Percentiles rank a stretch among this genome's conserved stretches.
Conservation (phyloP, 257 asterid genomes). For the Plantago major region DNA sequence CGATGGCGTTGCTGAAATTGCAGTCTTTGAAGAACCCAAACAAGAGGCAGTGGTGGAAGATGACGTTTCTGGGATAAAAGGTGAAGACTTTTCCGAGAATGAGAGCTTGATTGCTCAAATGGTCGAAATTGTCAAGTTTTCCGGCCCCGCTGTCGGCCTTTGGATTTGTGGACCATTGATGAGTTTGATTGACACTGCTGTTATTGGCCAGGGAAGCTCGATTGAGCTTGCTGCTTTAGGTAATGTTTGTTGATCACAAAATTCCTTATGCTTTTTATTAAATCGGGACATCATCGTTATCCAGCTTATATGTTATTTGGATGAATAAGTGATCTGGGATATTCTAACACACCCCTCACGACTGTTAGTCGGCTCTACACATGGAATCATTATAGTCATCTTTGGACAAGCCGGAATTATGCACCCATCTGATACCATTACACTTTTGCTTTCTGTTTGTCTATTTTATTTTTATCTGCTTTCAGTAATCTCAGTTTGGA, state of each 20-base stretch:
- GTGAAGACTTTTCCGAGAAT: conserved; percentile 42
- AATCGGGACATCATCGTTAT: no score
- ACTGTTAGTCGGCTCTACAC: no score
- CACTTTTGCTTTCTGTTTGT: no score
- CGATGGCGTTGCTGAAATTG: conserved; percentile 20
- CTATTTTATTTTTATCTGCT: no score
- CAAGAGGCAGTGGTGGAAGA: not conserved
- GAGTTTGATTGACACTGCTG: conserved; percentile 96
- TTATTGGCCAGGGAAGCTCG: conserved; percentile 91
- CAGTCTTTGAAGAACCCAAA: conserved; percentile 18
- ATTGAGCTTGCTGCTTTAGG: conserved; percentile 95
- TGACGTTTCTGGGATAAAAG: conserved; percentile 13
- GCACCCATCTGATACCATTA: no score
- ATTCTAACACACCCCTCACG: no score
- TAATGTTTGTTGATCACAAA: conserved; percentile 6
- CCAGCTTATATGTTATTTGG: no score
- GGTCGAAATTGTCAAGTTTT: conserved; percentile 81
- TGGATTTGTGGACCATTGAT: conserved; percentile 93
- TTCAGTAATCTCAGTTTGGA: not conserved
- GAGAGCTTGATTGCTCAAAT: conserved; percentile 69
- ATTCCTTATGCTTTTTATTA: no score
- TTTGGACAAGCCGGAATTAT: no score
- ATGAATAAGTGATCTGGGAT: no score
- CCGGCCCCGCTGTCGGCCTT: conserved; percentile 93
- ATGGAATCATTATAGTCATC: no score